Evolutionary conservation across 345 rosid genomes (phyloP).

Genomic region (Barbarea vulgaris): DNA sequence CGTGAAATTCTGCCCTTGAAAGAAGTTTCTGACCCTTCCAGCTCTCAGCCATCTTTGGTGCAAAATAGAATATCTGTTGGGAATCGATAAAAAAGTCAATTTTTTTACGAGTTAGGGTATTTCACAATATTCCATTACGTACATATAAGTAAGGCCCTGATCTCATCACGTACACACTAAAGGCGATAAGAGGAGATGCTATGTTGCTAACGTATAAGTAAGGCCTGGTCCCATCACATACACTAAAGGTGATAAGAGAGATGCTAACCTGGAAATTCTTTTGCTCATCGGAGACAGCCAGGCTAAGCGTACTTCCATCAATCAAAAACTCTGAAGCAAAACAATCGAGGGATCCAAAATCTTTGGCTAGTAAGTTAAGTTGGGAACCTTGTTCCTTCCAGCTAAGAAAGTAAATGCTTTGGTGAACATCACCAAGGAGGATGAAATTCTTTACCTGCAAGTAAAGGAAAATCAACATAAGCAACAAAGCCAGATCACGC

Average conservation of each 20-base stretch:
- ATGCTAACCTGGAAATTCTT: constrained; percentile 84
- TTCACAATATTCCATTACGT: constrained; percentile 12
- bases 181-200: constrained; percentile 9
- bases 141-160: constrained; percentile 1
- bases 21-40: constrained; percentile 99
- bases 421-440: constrained; percentile 87
- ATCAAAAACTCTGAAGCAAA: constrained; percentile 93
- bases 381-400: constrained; percentile 99
- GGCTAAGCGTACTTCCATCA: constrained; percentile 94
- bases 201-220: background rate
- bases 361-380: constrained; percentile 90
- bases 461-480: constrained; percentile 22
- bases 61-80: constrained; percentile 84
- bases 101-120: background rate
- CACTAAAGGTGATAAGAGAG: background rate
- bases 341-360: constrained; percentile 93
- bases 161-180: constrained; percentile 5
- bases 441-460: constrained; percentile 94
- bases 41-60: constrained; percentile 95
- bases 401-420: constrained; percentile 90
- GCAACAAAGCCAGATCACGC: constrained; percentile 16
- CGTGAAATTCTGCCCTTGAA: constrained; percentile 92
- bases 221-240: background rate
- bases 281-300: constrained; percentile 90
- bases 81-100: background rate